These are phyloP conservation scores for Xylaria cubensis DNA, from an alignment of 495 filamentous ascomycete species.

Conservation along the genomic window DNA sequence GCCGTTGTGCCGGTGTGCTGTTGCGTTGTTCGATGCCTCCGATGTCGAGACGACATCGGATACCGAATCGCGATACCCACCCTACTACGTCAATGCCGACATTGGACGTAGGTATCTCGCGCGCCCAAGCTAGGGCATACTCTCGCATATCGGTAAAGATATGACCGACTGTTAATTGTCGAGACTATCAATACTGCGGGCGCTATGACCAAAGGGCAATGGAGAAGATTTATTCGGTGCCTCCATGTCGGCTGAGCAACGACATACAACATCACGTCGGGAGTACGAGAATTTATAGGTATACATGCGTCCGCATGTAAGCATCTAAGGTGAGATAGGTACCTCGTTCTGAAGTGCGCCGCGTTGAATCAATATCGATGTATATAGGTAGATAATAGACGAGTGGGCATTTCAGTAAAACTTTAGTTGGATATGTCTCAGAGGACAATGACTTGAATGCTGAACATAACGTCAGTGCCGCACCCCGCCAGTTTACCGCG, in stretches of 20 bases:
- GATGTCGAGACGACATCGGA: conserved; percentile 17
- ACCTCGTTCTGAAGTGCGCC: not conserved
- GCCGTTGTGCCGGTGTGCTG: not conserved
- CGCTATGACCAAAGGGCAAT: not conserved
- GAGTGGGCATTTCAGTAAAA: not conserved
- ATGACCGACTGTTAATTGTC: not conserved
- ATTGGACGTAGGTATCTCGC: not conserved
- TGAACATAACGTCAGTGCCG: conserved; percentile 8
- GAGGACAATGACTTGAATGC: not conserved
- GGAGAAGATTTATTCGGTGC: not conserved
- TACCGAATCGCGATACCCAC: conserved; percentile 23
- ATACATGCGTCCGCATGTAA: not conserved
- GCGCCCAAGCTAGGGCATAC: not conserved
- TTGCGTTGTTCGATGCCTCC: conserved; percentile 11
- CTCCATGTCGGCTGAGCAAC: not conserved
- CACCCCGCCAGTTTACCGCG: conserved; percentile 5
- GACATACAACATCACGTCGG: not conserved
- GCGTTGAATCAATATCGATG: not conserved
- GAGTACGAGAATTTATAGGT: not conserved
- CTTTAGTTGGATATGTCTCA: not conserved
- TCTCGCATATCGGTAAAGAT: conserved; percentile 26
- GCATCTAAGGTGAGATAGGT: too few species aligned
- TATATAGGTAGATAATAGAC: not conserved
- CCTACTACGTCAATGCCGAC: conserved; percentile 19
- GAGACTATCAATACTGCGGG: not conserved